Base-by-base conservation (phyloP, 352 stramenopile species). In the Pythium angustatum region DNA sequence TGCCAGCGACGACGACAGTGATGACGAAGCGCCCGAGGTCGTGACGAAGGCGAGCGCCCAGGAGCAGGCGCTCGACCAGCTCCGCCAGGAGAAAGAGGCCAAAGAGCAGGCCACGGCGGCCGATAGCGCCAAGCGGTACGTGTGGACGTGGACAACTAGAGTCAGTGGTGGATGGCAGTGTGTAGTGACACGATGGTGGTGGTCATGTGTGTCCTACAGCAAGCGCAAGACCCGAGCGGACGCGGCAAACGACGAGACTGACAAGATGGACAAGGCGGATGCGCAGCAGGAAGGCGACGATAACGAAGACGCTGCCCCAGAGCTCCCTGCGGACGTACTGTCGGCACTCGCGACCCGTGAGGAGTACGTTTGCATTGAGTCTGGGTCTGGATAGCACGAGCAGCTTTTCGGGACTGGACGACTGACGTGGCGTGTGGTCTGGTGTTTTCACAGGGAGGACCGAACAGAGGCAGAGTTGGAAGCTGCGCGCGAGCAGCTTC, bases 1-100 rank as follows among this genome's bases (percentile, higher is more conserved):
- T n/a, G 41, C 50, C n/a, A 71, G 76, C 22, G 67, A 66, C 22
- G 67, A 66, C 51, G 72, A 82, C 43, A 88, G 77, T 65, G 83
- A 91, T 44, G 84, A 92, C 58, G 85, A 91, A 64, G 83, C 85
- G 27, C 85, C 85, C 26, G 85, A 94, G 62, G 78, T 88, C 36
- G 78, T 94, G 58, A 86, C 79, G 53, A 94, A 91, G 69, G 73
- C 78, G 53, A 90, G 62, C 56, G 85, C 85, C 27, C 68, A 78
- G 68, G 58, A 88, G 62, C 69, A 87, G 66, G 81, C 68, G 52
- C 67, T 79, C 41, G 67, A 76, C 51, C 77, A 75, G 62, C 72
- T 75, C 38, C 79, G 69, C 19, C 72, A 85, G 28, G 79, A 92
- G 55, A 52, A 84, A 22, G 73, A 83, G 44, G 85, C 84, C 52